Conservation (phyloP, 23 red algal species). For the Cyanidiococcus yangmingshanensis region DNA sequence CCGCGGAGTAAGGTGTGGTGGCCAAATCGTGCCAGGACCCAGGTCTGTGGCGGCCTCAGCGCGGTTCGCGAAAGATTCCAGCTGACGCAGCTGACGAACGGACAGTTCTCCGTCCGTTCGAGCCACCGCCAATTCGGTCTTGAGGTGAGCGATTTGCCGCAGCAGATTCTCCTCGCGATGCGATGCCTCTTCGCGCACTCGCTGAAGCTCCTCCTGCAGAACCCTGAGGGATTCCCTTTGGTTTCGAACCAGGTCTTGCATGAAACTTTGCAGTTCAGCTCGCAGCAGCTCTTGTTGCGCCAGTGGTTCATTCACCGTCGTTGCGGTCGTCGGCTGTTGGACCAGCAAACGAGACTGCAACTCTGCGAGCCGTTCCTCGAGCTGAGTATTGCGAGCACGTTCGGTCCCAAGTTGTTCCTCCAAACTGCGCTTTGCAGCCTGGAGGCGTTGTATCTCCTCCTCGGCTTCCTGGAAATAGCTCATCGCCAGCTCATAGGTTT, state of each 20-base stretch:
- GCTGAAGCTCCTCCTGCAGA: conserved; percentile 14
- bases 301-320: neutral
- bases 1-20: neutral
- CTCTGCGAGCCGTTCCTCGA: neutral
- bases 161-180: conserved; percentile 1
- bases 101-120: neutral
- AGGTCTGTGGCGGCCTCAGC: neutral
- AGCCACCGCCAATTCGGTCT: conserved; percentile 16
- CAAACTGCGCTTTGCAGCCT: neutral
- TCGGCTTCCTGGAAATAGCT: neutral
- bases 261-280: neutral
- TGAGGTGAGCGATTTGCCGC: conserved; percentile 7
- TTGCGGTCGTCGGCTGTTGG: neutral
- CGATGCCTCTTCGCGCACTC: conserved; percentile 1
- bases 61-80: neutral
- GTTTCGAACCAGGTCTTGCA: conserved; percentile 8
- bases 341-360: neutral
- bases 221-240: neutral
- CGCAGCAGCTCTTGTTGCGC: neutral
- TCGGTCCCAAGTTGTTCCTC: neutral
- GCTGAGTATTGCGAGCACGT: neutral
- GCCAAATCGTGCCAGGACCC: neutral
- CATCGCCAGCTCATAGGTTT: neutral
- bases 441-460: neutral
- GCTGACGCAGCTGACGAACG: neutral